Percentiles rank a stretch among this genome's conserved stretches.
phyloP scores from a whole-genome alignment of 306 rosid genomes.

The Gynostemma pentaphyllum region DNA sequence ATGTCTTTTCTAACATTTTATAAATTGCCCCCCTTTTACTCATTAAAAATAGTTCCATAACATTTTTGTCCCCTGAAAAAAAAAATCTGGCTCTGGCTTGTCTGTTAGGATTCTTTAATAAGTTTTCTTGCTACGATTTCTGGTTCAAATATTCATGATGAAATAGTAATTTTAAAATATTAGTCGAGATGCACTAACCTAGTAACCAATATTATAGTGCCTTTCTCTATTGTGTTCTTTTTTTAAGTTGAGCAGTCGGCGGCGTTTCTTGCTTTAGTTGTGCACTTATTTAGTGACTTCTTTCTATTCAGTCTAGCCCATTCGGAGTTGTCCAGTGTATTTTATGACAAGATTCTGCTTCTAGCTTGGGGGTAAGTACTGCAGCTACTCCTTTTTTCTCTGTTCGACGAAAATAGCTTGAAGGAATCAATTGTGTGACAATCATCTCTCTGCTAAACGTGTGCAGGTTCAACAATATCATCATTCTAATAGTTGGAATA shows the following conservation, averaged over 20 bases:
- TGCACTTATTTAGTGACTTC: not conserved
- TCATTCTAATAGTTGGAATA: slow-evolving; percentile 45
- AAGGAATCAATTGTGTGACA: not conserved
- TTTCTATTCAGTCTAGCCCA: slow-evolving; percentile 57
- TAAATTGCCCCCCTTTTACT: no score
- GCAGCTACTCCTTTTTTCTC: not conserved
- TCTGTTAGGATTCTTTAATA: no score
- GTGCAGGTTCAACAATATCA: slow-evolving; percentile 49
- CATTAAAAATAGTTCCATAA: no score
- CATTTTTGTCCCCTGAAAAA: no score
- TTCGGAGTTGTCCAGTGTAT: slow-evolving; percentile 75
- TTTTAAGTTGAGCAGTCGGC: not conserved
- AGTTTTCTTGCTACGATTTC: no score
- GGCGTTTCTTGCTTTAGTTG: not conserved
- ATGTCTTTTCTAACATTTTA: no score
- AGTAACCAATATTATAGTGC: not conserved
- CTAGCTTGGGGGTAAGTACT: slow-evolving; percentile 33
- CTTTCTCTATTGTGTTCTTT: not conserved
- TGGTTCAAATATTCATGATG: no score
- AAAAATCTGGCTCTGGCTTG: no score
- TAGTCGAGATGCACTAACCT: not conserved
- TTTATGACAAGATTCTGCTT: slow-evolving; percentile 62
- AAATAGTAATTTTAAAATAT: no score
- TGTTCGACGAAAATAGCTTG: not conserved
- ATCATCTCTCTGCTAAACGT: not conserved